Base-by-base conservation (phyloP, 2,329 filamentous ascomycete species). In the Stagonosporopsis vannaccii region DNA sequence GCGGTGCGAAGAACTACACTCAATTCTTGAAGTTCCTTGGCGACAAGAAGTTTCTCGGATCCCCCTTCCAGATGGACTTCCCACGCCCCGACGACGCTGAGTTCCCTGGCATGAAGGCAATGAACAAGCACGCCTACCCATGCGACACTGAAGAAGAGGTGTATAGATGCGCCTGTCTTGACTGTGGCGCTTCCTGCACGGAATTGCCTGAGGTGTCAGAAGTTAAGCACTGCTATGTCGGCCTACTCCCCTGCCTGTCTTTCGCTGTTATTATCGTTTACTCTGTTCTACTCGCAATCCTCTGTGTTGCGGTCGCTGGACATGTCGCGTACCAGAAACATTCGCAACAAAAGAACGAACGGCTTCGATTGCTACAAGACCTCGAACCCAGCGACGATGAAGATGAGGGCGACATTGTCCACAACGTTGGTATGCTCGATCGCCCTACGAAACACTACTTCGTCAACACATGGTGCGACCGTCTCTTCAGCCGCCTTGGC, bases 1-100 rank as follows among this genome's bases (percentile, higher is more conserved):
- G 95, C 15, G 93, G 94, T 15, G 95, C 95, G 12, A 94, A 93
- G 76, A 91, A 97, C 73, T 96, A 94, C 75, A 86, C 87, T 0
- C 85, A 90, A 37, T 90, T 99, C 66, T 80, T 99, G 64, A 94
- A 93, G 70, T 99, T 98, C 68, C 79, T 99, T 30, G 95, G 95
- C 15, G 89, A 97, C 75, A 94, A 97, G 81, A 96, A 96, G 75
- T 83, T 88, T 2, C 84, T 94, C 20, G 96, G 96, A 4, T 98
- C 94, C 53, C 95, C 95, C 0, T 99, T 99, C 77, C 95, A 99
- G 80, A 97, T 99, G 79, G 96, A 99, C 80, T 99, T 95, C 68
- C 94, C 86, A 9, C 80, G 77, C 62, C 85, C 76, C 57, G 80
- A 76, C 9, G 75, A 84, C 7, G 86, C 87, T 60, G 75, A 82